Percentiles rank a stretch among this genome's conserved stretches.
phyloP scores from a whole-genome alignment of 2,329 filamentous ascomycete genomes.

The Hypoxylon sp. region DNA sequence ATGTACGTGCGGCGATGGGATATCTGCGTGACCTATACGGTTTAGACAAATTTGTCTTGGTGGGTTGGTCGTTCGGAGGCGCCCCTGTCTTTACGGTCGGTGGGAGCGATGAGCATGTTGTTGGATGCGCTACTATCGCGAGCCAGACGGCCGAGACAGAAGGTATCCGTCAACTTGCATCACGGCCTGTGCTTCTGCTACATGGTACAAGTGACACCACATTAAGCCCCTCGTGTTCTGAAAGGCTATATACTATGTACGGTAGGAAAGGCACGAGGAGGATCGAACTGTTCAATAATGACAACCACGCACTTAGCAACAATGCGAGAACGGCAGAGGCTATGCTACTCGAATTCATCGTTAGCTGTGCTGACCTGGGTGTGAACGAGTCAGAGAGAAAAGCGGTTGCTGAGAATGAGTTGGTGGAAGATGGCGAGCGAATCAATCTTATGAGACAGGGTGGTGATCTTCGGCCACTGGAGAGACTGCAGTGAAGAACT shows the following conservation, averaged over 20 bases:
- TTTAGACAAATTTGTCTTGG: neutral
- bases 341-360: slow-evolving; percentile 51
- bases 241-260: slow-evolving; percentile 50
- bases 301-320: slow-evolving; percentile 53
- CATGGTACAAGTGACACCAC: slow-evolving; percentile 52
- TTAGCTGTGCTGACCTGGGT: slow-evolving; percentile 45
- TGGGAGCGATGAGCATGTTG: slow-evolving; percentile 5
- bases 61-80: slow-evolving; percentile 1
- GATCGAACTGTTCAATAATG: slow-evolving; percentile 51
- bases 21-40: slow-evolving; percentile 2
- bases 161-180: slow-evolving; percentile 45
- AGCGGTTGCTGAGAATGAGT: slow-evolving; percentile 27
- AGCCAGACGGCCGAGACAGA: slow-evolving; percentile 50
- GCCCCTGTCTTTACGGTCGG: slow-evolving; percentile 3
- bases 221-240: slow-evolving; percentile 46
- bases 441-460: slow-evolving; percentile 46
- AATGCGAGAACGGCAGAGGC: slow-evolving; percentile 50
- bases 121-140: slow-evolving; percentile 51
- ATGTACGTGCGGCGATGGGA: neutral
- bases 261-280: slow-evolving; percentile 44
- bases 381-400: slow-evolving; percentile 33
- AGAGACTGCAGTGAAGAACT: slow-evolving; percentile 29
- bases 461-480: slow-evolving; percentile 48
- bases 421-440: slow-evolving; percentile 38
- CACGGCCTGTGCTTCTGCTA: slow-evolving; percentile 49